A percentile compares a stretch with the other conserved stretches of the same genome.
phyloP scores from a whole-genome alignment of 306 rosid species.

The Quercus berberidifolia region DNA sequence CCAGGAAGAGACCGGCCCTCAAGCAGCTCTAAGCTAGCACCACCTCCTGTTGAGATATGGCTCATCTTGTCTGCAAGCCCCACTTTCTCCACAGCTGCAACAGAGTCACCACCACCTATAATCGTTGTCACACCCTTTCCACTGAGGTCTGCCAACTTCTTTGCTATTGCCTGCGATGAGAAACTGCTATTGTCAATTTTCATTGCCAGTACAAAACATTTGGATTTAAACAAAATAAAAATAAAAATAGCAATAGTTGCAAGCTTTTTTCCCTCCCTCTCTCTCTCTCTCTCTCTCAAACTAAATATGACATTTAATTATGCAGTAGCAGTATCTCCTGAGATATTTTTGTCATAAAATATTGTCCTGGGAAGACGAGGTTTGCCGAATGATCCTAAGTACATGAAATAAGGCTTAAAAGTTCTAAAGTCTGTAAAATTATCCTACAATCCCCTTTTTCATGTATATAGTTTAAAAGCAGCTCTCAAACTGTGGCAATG shows the following conservation, averaged over 20 bases:
- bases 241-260: not conserved
- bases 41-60: constrained; percentile 97
- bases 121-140: constrained; percentile 86
- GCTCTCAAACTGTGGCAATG: too few relatives aligned
- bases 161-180: constrained; percentile 63
- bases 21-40: constrained; percentile 98
- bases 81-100: constrained; percentile 92
- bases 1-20: constrained; percentile 94
- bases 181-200: not conserved
- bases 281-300: not conserved
- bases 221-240: not conserved
- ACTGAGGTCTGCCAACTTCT: constrained; percentile 80
- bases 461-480: too few relatives aligned
- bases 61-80: constrained; percentile 95
- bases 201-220: not conserved
- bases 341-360: not conserved
- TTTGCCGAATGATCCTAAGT: not conserved
- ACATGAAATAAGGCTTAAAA: not conserved
- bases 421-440: too few relatives aligned
- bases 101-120: constrained; percentile 97
- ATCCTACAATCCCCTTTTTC: too few relatives aligned
- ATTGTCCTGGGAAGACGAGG: not conserved
- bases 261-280: not conserved
- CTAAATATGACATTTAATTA: not conserved
- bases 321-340: not conserved